Percentiles rank a stretch among this genome's conserved stretches.
These are phyloP conservation scores for Moringa oleifera DNA, from an alignment of 345 rosid genomes.

Conservation along the genomic window DNA sequence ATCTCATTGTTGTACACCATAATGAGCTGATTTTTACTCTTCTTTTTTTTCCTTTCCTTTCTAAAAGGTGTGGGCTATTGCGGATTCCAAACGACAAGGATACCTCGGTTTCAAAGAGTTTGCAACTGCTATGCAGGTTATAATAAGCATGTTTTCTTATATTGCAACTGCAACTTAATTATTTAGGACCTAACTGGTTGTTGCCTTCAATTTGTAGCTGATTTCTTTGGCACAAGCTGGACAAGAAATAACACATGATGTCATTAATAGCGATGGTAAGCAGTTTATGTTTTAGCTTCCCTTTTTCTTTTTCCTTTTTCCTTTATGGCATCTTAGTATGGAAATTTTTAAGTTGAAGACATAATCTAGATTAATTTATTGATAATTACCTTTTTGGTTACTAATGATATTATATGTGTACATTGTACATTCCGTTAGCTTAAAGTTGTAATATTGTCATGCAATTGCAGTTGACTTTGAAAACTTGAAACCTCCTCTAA, in stretches of 20 bases:
- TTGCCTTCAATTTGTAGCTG: slow-evolving; percentile 39
- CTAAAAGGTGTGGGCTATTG: slow-evolving; percentile 82
- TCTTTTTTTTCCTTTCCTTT: slow-evolving; percentile 6
- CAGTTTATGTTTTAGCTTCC: background rate
- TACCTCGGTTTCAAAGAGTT: slow-evolving; percentile 78
- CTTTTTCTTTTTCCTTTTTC: too few species aligned
- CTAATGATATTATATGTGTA: too few species aligned
- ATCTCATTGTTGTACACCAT: slow-evolving; percentile 1
- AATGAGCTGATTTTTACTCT: slow-evolving; percentile 1
- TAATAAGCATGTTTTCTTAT: background rate
- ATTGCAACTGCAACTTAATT: background rate
- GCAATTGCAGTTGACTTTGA: slow-evolving; percentile 53
- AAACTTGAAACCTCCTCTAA: slow-evolving; percentile 53
- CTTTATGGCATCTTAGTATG: background rate
- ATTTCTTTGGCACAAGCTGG: slow-evolving; percentile 78
- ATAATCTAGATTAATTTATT: too few species aligned
- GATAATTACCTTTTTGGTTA: too few species aligned
- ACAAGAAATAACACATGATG: slow-evolving; percentile 46
- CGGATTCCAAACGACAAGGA: slow-evolving; percentile 86
- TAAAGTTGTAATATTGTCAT: slow-evolving; percentile 1
- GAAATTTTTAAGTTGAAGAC: background rate
- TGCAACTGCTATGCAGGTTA: slow-evolving; percentile 67
- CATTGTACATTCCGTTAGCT: background rate
- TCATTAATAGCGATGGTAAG: slow-evolving; percentile 40
- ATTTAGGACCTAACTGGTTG: slow-evolving; percentile 18